Base-by-base conservation (phyloP, 495 filamentous ascomycete species). In the Pyrenopolyporus hunteri region DNA sequence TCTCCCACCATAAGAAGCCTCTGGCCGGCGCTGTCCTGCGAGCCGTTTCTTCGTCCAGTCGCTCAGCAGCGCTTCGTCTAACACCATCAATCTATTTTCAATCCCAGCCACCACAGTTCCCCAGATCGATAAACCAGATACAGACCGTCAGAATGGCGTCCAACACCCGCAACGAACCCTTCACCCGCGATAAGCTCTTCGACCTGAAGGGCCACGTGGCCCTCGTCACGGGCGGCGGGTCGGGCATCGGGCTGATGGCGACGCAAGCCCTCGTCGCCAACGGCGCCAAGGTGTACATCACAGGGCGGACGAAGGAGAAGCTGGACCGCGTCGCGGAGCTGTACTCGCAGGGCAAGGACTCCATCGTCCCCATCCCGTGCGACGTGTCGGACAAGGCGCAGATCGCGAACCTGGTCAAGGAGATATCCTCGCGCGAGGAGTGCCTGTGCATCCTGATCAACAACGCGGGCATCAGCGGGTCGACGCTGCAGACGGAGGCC, bases 221-320 rank as follows among this genome's bases (percentile, higher is more conserved):
- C 46, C 78, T 89, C 4, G 76, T 87, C 1, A 86, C 83, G n/a
- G 84, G 83, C n/a, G 69, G 78, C 36, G 78, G 74, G 40, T 90
- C 84, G 46, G 84, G 84, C 39, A 82, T 89, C 51, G 86, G 87
- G 19, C 82, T 89, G 40, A 94, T 93, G 90, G 92, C 92, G 54
- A 87, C 89, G 0, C 84, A 90, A 60, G 90, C 88, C 3, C 89
- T 89, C 70, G 86, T 92, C 4, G 72, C 80, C 44, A 92, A 92
- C 74, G 89, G 90, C 13, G 90, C 90, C 14, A 89, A 84, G 20
- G 90, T 93, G 14, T 94, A 93, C 74, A 92, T 94, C 59, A 88
- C 89, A n/a, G 91, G 89, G 9, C 87, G 90, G 17, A 88, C 89
- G 66, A 82, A 59, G 25, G 59, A 63, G 16, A 72, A 70, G 58